Conservation (phyloP, 768 basidiomycete species). For the Lactifluus hygrophoroides region DNA sequence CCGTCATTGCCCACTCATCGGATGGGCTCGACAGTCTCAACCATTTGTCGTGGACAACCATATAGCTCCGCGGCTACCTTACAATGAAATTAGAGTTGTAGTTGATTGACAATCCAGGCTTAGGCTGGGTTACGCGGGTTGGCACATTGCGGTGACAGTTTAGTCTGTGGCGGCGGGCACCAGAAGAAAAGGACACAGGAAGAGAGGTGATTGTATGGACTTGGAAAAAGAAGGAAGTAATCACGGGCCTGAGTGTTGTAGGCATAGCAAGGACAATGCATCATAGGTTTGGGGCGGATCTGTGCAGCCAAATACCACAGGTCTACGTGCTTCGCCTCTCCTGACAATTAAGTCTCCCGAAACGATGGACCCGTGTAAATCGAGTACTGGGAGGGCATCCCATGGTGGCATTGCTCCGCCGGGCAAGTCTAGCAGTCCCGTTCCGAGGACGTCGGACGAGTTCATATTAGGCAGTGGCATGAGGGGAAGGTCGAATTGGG, state of each 20-base stretch:
- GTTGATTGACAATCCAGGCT: background rate
- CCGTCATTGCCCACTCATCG: no score
- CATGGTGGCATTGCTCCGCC: conserved; percentile 42
- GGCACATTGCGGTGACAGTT: no score
- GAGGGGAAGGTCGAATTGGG: conserved; percentile 60
- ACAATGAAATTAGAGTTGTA: background rate
- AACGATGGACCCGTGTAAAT: conserved; percentile 35
- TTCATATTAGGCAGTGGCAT: conserved; percentile 39
- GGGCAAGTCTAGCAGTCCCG: conserved; percentile 53
- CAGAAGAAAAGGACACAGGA: no score
- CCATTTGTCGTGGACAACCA: no score
- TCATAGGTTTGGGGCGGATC: conserved; percentile 10
- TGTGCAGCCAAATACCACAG: conserved; percentile 23
- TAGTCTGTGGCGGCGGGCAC: no score
- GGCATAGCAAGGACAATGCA: conserved; percentile 23
- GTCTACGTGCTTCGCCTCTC: conserved; percentile 27
- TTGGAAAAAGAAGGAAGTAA: background rate
- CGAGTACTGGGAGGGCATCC: conserved; percentile 54
- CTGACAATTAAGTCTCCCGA: conserved; percentile 28
- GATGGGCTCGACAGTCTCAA: no score
- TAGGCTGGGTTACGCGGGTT: background rate
- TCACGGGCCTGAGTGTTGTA: background rate
- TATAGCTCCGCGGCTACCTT: background rate
- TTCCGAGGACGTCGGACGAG: conserved; percentile 20
- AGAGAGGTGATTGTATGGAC: background rate